phyloP scores from a whole-genome alignment of 768 basidiomycete species.

The Chiua virens region DNA sequence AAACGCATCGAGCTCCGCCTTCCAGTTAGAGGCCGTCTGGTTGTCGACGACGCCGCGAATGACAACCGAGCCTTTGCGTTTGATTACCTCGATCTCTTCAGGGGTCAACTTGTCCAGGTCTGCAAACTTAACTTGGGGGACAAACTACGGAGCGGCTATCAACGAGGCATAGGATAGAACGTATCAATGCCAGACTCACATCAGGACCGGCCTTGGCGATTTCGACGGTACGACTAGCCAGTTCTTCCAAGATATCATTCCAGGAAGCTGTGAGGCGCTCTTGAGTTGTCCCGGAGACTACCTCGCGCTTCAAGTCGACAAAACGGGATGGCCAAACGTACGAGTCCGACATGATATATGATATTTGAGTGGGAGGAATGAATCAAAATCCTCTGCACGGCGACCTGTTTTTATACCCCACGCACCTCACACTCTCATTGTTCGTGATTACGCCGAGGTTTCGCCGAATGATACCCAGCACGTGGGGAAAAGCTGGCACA shows the following conservation, averaged over 20 bases:
- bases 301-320: slow-evolving; percentile 55
- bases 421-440: no score
- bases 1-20: slow-evolving; percentile 53
- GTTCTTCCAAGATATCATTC: slow-evolving; percentile 54
- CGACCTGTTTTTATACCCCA: slow-evolving; percentile 14
- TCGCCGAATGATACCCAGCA: neutral
- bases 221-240: slow-evolving; percentile 44
- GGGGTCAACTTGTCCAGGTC: slow-evolving; percentile 48
- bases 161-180: neutral
- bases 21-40: slow-evolving; percentile 57
- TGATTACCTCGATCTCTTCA: slow-evolving; percentile 50
- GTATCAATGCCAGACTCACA: slow-evolving; percentile 33
- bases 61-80: slow-evolving; percentile 56
- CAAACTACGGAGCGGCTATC: slow-evolving; percentile 38
- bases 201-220: slow-evolving; percentile 49
- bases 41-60: slow-evolving; percentile 61
- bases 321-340: slow-evolving; percentile 42
- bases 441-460: slow-evolving; percentile 7
- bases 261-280: slow-evolving; percentile 52
- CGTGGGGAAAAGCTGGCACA: neutral
- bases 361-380: neutral
- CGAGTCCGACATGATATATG: slow-evolving; percentile 9
- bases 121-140: slow-evolving; percentile 61
- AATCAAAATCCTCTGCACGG: neutral
- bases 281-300: slow-evolving; percentile 51